Conservation (phyloP, 441 rosid genomes). For the Metrosideros polymorpha region DNA sequence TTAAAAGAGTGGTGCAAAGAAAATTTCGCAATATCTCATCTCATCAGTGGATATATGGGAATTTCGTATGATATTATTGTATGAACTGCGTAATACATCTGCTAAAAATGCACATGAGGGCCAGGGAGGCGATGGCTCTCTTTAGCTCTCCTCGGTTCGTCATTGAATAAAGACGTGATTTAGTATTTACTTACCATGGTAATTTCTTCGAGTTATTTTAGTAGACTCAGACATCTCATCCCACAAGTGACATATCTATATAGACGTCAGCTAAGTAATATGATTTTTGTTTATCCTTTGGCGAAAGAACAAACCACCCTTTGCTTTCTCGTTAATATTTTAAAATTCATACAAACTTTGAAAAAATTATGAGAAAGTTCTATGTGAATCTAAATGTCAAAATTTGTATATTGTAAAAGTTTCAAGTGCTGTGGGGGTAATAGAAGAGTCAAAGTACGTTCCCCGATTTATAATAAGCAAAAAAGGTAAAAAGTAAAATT, state of each 20-base stretch:
- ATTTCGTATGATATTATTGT: neutral
- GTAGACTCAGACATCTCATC: neutral
- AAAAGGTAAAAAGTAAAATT: neutral
- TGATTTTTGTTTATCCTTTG: neutral
- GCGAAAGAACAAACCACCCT: neutral
- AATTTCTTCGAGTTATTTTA: neutral
- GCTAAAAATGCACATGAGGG: neutral
- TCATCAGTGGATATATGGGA: neutral
- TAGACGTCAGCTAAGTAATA: neutral
- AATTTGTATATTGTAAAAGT: too few species aligned
- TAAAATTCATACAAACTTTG: accelerated
- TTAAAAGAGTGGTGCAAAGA: neutral
- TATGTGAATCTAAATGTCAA: too few species aligned
- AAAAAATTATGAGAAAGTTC: neutral
- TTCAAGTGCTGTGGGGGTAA: neutral
- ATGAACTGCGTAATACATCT: neutral
- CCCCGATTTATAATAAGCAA: neutral
- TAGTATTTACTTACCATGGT: neutral
- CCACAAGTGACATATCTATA: neutral
- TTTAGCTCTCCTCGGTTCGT: neutral
- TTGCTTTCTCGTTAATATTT: neutral
- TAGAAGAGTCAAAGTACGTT: neutral
- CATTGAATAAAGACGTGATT: neutral
- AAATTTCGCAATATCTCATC: neutral
- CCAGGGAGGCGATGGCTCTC: neutral